Conservation (phyloP, 2,329 filamentous ascomycete genomes). For the Pseudopyrenochaeta lycopersici region DNA sequence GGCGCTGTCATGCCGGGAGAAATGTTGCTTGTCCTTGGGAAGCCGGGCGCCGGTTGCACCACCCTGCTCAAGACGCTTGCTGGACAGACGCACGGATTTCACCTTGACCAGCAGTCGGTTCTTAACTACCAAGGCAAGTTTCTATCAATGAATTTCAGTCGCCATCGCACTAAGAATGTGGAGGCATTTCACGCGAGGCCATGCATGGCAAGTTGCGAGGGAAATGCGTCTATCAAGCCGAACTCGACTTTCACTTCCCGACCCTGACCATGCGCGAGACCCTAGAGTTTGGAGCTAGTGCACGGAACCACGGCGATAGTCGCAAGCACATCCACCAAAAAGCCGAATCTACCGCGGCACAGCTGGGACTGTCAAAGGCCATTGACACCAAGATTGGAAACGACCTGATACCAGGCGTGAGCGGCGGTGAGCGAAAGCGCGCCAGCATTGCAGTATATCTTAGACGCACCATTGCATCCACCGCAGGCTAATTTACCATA, state of each 20-base stretch:
- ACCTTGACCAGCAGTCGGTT: background rate
- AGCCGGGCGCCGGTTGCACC: slow-evolving; percentile 64
- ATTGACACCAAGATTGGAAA: slow-evolving; percentile 66
- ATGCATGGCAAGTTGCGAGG: slow-evolving; percentile 1
- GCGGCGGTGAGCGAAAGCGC: slow-evolving; percentile 66
- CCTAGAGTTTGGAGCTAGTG: slow-evolving; percentile 53
- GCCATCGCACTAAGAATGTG: background rate
- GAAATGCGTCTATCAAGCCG: background rate
- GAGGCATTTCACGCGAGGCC: background rate
- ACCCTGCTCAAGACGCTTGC: slow-evolving; percentile 66
- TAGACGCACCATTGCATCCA: slow-evolving; percentile 6
- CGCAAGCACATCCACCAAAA: background rate
- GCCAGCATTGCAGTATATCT: slow-evolving; percentile 63
- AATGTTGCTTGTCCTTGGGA: slow-evolving; percentile 50
- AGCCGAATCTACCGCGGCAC: background rate
- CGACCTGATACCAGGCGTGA: slow-evolving; percentile 66
- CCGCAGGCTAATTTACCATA: background rate
- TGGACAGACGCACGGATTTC: slow-evolving; percentile 1
- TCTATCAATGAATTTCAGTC: too few relatives aligned
- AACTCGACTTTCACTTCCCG: slow-evolving; percentile 55
- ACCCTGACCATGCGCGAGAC: slow-evolving; percentile 62
- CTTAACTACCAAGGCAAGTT: background rate
- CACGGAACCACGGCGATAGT: background rate
- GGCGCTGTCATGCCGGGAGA: slow-evolving; percentile 60
- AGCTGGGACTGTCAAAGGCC: background rate